Evolutionary conservation across 2,329 filamentous ascomycete genomes (phyloP), one percentile per base, ranked within the genome.

Genomic region (Biscogniauxia mediterranea): DNA sequence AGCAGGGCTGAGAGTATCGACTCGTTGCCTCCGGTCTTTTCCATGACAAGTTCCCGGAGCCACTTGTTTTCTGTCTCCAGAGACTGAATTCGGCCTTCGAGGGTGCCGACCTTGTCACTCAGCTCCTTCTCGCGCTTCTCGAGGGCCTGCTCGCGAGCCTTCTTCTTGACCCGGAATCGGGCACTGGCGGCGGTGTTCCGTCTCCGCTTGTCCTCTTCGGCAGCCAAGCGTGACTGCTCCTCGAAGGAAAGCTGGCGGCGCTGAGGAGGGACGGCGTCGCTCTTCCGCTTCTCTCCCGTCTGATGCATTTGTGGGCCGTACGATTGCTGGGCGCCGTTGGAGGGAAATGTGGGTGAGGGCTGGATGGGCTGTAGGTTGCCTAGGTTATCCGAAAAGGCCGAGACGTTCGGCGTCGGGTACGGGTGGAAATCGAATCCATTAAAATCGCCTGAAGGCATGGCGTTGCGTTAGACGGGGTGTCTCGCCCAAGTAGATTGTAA

Each of bases 141-240:
- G 57, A 96, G 86, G 8, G 91, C 89, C 76, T 93, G 90, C 80
- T 96, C 92, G 56, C 92, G 89, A 79, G 95, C 91, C 86, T 96
- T 96, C 89, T 96, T 96, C 87, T 96, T 96, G 74, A 95, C 87
- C 62, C 92, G 89, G 83, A 96, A 96, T 55, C 92, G 89, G 19
- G 92, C 92, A 67, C 89, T 93, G 59, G 92, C 92, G 32, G 92
- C 92, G 1, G 93, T 96, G 79, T 96, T 96, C 66, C 92, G 88
- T 61, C 92, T 87, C 55, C 92, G 89, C 80, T 96, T 96, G 75
- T 96, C 92, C 77, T 96, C 92, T 76, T 96, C 92, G 21, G 92
- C 92, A 13, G 89, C 89, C 5, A 87, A 68, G 49, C 90, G 88
- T 13, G 89, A 89, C 49, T 86, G 81, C 64, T 93, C 90, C 75